These are phyloP conservation scores for Pseudozyma pruni DNA, from an alignment of 1,284 basidiomycete species.

Conservation along the genomic window DNA sequence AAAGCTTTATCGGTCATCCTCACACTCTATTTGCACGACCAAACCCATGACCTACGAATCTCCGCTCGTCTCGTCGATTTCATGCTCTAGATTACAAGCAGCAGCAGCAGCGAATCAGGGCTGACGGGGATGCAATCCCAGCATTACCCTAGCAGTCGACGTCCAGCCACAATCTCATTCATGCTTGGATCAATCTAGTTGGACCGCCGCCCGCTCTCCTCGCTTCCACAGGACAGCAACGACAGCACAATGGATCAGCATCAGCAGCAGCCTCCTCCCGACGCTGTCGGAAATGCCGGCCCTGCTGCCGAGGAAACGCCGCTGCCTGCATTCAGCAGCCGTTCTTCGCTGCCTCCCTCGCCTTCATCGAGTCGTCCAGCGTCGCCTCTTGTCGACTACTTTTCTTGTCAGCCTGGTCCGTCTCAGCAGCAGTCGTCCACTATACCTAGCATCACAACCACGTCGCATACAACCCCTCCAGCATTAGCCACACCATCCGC, in stretches of 20 bases:
- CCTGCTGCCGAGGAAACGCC: slow-evolving; percentile 1
- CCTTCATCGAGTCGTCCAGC: background rate
- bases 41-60: background rate
- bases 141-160: no score
- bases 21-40: background rate
- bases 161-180: background rate
- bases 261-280: background rate
- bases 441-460: slow-evolving; percentile 9
- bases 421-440: background rate
- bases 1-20: slow-evolving; percentile 8
- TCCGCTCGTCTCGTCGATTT: slow-evolving; percentile 8
- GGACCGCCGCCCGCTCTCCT: background rate
- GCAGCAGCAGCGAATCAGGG: no score
- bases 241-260: background rate
- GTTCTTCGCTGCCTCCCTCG: slow-evolving; percentile 10
- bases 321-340: slow-evolving; percentile 11
- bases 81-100: background rate
- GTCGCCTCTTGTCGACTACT: background rate
- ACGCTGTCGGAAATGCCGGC: slow-evolving; percentile 1
- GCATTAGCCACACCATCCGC: slow-evolving; percentile 5
- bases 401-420: background rate
- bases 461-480: slow-evolving; percentile 8
- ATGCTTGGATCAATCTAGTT: slow-evolving; percentile 1
- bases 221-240: slow-evolving; percentile 1
- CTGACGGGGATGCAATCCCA: no score